A percentile compares a stretch with the other conserved stretches of the same genome.
Evolutionary conservation across 2,329 filamentous ascomycete genomes (phyloP).

Genomic region (Ascochyta viciae-villosae): DNA sequence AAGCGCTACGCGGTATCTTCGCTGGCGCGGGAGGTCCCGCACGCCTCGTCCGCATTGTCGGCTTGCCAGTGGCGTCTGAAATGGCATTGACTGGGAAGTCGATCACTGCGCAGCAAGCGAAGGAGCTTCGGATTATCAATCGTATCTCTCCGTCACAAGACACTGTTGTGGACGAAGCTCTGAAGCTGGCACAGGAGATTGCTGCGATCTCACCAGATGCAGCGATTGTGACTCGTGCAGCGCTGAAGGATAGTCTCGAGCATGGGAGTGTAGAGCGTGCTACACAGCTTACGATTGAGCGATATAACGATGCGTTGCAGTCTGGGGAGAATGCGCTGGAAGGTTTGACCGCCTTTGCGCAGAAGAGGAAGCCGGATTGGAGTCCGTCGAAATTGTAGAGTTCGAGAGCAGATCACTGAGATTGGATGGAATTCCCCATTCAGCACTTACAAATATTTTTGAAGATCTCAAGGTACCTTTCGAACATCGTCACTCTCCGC

Average conservation of each 20-base stretch:
- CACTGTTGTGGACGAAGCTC: conserved; percentile 44
- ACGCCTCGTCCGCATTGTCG: conserved; percentile 57
- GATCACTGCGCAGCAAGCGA: conserved; percentile 55
- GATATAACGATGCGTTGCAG: conserved; percentile 51
- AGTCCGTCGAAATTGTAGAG: conserved; percentile 56
- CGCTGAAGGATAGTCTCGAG: conserved; percentile 45
- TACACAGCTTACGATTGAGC: conserved; percentile 53
- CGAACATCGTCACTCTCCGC: neutral
- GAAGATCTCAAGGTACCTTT: neutral
- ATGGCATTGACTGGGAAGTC: conserved; percentile 58
- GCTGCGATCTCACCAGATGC: conserved; percentile 48
- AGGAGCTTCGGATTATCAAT: conserved; percentile 53
- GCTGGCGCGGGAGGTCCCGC: conserved; percentile 61
- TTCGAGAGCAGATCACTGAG: neutral
- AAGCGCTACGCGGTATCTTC: conserved; percentile 62
- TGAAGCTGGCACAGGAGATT: conserved; percentile 47
- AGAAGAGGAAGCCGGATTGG: conserved; percentile 60
- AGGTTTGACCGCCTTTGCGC: conserved; percentile 60
- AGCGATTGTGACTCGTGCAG: conserved; percentile 47
- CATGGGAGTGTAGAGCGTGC: conserved; percentile 46
- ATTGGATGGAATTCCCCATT: neutral
- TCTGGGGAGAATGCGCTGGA: conserved; percentile 58
- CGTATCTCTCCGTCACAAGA: conserved; percentile 47
- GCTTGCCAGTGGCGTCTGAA: conserved; percentile 59
- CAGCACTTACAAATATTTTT: neutral